Evolutionary conservation across 257 asterid species (phyloP), one percentile per base, ranked within the genome.

Genomic region (Ocimum tenuiflorum): DNA sequence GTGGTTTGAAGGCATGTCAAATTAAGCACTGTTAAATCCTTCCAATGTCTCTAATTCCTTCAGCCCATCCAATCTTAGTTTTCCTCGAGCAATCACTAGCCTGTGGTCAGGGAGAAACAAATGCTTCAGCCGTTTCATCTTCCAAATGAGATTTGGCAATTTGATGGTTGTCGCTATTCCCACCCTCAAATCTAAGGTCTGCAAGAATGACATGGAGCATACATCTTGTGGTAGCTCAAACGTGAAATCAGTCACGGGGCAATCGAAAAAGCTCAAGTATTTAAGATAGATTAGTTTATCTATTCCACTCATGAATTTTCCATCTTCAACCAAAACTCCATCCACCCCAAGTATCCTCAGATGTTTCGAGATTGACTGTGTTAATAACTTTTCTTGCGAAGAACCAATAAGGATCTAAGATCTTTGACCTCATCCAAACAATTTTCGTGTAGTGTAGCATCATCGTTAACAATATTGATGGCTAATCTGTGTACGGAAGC

Each of bases 41-140:
- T 9, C 3, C 2, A 72, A 6, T 0, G 49, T 65, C 61, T 72
- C 77, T 58, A 72, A 45, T 13, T 49, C 63, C 4, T 13, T 23
- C 15, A 64, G 23, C 35, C 72, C 60, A 35, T 64, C 59, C 19
- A 63, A 11, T 8, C 35, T 22, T 10, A 64, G 8, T 12, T 11
- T 29, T 13, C 24, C 60, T 8, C n/a, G 38, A 7, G 22, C 13
- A n/a, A 3, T 10, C 18, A 13, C 33, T 1, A 0, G n/a, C 3
- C 7, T 4, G 1, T 35, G 1, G 4, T 0, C 0, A 0, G 2
- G 7, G 4, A 63, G 41, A 15, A 47, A 63, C 2, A 75, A 15
- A 65, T 70, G 42, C 65, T 23, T 70, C 38, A 75, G 18, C 8
- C 50, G 14, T 33, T 67, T 55, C 70, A 72, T 53, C 57, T 70